These are phyloP conservation scores for Lactifluus piperatus DNA, from an alignment of 768 basidiomycete species.

Conservation along the genomic window DNA sequence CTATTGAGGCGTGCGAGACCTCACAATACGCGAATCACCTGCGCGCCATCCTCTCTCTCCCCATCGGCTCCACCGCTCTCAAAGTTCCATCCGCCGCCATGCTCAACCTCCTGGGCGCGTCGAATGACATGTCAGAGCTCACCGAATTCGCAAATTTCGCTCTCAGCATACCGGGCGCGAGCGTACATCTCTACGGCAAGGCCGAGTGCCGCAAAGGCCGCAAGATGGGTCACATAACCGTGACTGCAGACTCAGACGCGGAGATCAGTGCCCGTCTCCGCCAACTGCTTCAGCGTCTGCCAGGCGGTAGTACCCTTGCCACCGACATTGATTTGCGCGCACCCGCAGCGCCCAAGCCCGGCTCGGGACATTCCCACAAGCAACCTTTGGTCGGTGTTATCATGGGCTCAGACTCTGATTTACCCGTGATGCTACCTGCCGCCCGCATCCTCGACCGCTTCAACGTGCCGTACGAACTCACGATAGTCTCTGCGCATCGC, in stretches of 20 bases:
- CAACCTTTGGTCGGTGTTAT: conserved; percentile 86
- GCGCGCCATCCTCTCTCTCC: conserved; percentile 83
- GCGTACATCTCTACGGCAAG: conserved; percentile 93
- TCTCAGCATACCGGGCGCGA: conserved; percentile 61
- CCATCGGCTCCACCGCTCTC: conserved; percentile 80
- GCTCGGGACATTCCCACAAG: conserved; percentile 47
- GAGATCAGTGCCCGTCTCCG: conserved; percentile 61
- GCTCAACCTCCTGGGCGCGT: conserved; percentile 92
- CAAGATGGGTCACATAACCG: conserved; percentile 96
- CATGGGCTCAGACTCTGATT: conserved; percentile 98
- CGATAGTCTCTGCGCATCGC: conserved; percentile 93
- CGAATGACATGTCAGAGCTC: conserved; percentile 55
- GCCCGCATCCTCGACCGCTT: conserved; percentile 81
- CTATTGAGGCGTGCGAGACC: conserved; percentile 93
- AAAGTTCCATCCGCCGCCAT: conserved; percentile 84
- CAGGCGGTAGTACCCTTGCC: conserved; percentile 29
- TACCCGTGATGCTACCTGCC: conserved; percentile 88
- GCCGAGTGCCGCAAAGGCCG: conserved; percentile 78
- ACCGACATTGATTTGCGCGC: conserved; percentile 48
- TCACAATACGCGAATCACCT: conserved; percentile 98
- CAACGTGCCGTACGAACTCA: conserved; percentile 80
- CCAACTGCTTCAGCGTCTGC: conserved; percentile 60
- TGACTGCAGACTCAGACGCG: conserved; percentile 78
- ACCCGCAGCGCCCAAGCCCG: conserved; percentile 35
- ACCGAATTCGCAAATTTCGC: conserved; percentile 48